Percentiles rank a stretch among this genome's conserved stretches.
Evolutionary conservation across 192 early-diverging fungal genomes (phyloP).

Genomic region (Entrophospora sp.): DNA sequence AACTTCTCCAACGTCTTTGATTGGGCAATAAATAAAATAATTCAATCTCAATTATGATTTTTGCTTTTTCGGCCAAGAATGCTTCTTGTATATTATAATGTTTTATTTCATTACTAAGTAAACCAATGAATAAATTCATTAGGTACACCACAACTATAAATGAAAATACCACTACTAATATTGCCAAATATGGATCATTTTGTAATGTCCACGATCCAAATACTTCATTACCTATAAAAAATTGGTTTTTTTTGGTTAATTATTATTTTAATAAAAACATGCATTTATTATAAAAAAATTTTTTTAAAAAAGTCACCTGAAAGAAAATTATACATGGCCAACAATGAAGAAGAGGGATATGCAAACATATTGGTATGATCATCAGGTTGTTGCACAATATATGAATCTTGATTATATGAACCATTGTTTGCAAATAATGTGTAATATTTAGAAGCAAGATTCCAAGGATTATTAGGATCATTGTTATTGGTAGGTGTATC

Average conservation of each 20-base stretch:
- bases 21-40: background rate
- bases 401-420: background rate
- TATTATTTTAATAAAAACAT: background rate
- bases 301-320: background rate
- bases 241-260: background rate
- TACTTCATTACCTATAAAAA: background rate
- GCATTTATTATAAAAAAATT: background rate
- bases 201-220: background rate
- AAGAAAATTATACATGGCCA: background rate
- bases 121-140: slow-evolving; percentile 16
- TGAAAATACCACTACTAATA: slow-evolving; percentile 1
- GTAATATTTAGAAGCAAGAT: background rate
- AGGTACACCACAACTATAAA: background rate
- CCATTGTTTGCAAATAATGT: too few relatives aligned
- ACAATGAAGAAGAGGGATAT: background rate
- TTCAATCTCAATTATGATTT: background rate
- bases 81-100: background rate
- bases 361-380: background rate
- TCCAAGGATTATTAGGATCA: background rate
- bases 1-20: background rate
- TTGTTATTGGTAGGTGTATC: background rate
- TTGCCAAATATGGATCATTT: background rate
- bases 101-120: background rate
- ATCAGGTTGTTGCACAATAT: background rate
- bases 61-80: background rate